Evolutionary conservation across 495 filamentous ascomycete genomes (phyloP).

Genomic region (Aspergillus diversus): DNA sequence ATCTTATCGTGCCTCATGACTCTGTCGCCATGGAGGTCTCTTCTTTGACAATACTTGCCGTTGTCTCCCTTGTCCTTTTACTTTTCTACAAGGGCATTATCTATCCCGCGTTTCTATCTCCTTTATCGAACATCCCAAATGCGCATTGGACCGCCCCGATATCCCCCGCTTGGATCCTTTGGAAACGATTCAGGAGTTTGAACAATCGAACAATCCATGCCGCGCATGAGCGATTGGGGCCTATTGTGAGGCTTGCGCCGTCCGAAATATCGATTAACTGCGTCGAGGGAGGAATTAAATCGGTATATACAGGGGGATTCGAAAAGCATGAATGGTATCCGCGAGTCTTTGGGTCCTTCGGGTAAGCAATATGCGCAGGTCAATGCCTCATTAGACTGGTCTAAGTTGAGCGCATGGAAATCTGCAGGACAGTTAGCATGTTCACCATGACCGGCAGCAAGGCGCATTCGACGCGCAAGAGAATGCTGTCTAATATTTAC

Average conservation of each 20-base stretch:
- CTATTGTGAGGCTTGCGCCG: constrained; percentile 58
- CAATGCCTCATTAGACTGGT: neutral
- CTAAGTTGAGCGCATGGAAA: constrained; percentile 1
- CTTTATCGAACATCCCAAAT: constrained; percentile 68
- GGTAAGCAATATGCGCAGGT: constrained; percentile 31
- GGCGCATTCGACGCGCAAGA: constrained; percentile 53
- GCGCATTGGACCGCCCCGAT: constrained; percentile 70
- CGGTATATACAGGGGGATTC: constrained; percentile 74
- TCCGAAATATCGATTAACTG: constrained; percentile 64
- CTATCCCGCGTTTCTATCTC: constrained; percentile 66
- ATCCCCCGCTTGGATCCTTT: constrained; percentile 70
- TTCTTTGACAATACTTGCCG: constrained; percentile 20
- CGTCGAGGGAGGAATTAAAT: constrained; percentile 63
- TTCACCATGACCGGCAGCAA: constrained; percentile 56
- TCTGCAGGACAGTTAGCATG: constrained; percentile 51
- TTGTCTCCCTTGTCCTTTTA: constrained; percentile 24
- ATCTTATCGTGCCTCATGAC: neutral
- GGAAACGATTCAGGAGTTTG: constrained; percentile 54
- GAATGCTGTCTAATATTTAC: constrained; percentile 60
- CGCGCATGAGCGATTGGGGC: constrained; percentile 58
- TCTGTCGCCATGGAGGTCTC: constrained; percentile 35
- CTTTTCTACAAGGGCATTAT: constrained; percentile 61
- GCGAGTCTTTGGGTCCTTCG: constrained; percentile 50
- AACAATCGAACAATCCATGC: constrained; percentile 66
- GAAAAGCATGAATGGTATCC: constrained; percentile 79